Conservation (phyloP, 805 yeast species). For the Candida rishiriensis region DNA sequence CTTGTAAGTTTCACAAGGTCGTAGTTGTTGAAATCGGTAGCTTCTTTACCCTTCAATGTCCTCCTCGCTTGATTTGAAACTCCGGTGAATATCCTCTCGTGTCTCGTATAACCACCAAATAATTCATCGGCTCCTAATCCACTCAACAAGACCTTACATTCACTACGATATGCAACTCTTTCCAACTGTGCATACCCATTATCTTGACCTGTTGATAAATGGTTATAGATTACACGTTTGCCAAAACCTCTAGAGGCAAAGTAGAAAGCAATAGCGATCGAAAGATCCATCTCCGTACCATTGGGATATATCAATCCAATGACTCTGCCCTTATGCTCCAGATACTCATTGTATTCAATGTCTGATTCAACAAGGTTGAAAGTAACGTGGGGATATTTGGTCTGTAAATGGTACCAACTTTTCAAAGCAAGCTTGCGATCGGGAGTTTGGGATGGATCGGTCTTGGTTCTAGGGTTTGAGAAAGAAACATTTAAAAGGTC, state of each 20-base stretch:
- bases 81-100: constrained; percentile 47
- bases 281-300: constrained; percentile 89
- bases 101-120: constrained; percentile 93
- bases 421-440: constrained; percentile 73
- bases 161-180: constrained; percentile 38
- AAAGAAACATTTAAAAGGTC: constrained; percentile 92
- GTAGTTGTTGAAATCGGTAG: constrained; percentile 12
- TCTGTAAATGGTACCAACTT: constrained; percentile 51
- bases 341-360: constrained; percentile 66
- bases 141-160: constrained; percentile 70
- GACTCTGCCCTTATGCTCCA: constrained; percentile 47
- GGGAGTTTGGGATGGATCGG: constrained; percentile 65
- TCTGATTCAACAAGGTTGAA: constrained; percentile 65
- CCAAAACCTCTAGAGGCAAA: constrained; percentile 74
- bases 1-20: constrained; percentile 23
- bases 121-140: constrained; percentile 98
- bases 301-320: constrained; percentile 72
- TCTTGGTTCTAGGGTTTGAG: constrained; percentile 76
- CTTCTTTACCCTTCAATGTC: constrained; percentile 16
- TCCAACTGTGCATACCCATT: constrained; percentile 9
- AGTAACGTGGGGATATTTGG: constrained; percentile 35
- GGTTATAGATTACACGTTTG: constrained; percentile 13
- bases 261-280: constrained; percentile 92
- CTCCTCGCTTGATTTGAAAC: constrained; percentile 22
- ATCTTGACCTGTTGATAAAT: constrained; percentile 6